These are phyloP conservation scores for Nicotiana tabacum DNA, from an alignment of 257 asterid genomes.

Conservation along the genomic window DNA sequence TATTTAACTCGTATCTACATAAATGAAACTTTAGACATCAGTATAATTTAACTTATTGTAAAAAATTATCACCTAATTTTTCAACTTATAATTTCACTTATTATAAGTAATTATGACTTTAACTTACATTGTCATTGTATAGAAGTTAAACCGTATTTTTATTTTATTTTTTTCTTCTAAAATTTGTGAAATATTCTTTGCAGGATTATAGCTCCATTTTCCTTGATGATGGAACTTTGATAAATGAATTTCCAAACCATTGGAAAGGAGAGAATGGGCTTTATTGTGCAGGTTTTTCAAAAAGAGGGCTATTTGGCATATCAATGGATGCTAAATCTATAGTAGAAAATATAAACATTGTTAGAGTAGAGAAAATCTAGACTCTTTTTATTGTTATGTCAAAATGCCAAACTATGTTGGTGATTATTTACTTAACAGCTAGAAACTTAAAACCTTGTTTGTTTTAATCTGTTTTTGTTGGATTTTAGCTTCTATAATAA, in stretches of 20 bases:
- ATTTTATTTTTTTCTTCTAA: neutral
- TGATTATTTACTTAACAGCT: neutral
- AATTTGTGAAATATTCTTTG: too few species aligned
- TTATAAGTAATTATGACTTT: neutral
- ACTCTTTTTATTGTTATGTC: neutral
- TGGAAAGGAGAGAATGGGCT: conserved; percentile 12
- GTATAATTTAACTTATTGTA: neutral
- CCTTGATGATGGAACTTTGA: neutral
- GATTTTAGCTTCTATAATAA: neutral
- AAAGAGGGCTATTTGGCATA: conserved; percentile 5
- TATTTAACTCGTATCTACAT: neutral
- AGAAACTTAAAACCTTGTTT: neutral
- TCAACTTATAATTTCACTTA: neutral
- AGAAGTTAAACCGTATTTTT: neutral
- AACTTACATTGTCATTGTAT: neutral
- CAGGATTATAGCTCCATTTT: neutral
- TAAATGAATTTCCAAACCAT: neutral
- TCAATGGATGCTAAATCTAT: conserved; percentile 4
- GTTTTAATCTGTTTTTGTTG: neutral
- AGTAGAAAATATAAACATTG: neutral
- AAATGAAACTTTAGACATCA: neutral
- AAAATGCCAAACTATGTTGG: neutral
- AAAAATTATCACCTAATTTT: neutral
- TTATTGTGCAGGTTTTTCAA: conserved; percentile 10
- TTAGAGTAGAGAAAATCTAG: neutral